A percentile compares a stretch with the other conserved stretches of the same genome.
phyloP scores from a whole-genome alignment of 2,329 filamentous ascomycete species.

The Cyclaneusma minus region DNA sequence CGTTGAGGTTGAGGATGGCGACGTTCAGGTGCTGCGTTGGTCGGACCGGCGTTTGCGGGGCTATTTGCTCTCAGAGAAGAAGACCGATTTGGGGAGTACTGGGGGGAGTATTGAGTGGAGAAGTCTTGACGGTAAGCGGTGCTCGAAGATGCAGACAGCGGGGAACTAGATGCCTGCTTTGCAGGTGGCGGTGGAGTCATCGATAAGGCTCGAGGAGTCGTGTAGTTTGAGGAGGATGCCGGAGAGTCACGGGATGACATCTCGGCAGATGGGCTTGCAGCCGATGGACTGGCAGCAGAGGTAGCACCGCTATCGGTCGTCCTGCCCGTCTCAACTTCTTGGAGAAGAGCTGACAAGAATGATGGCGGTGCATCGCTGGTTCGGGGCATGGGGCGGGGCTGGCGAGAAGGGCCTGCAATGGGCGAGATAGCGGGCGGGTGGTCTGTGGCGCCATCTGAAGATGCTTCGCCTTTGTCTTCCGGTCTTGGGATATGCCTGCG shows the following conservation, averaged over 20 bases:
- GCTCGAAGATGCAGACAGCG: no score
- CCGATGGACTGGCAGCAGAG: slow-evolving; percentile 8
- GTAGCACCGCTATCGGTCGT: slow-evolving; percentile 29
- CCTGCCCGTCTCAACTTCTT: slow-evolving; percentile 63
- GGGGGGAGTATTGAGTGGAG: slow-evolving; percentile 62
- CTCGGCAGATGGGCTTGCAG: slow-evolving; percentile 20
- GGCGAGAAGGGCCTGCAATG: slow-evolving; percentile 4
- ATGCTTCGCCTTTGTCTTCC: slow-evolving; percentile 29
- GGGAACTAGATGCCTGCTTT: slow-evolving; percentile 45
- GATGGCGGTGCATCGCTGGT: slow-evolving; percentile 42
- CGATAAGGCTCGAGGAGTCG: slow-evolving; percentile 51
- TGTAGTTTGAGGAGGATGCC: slow-evolving; percentile 45
- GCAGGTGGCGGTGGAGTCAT: slow-evolving; percentile 53
- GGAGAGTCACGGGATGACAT: slow-evolving; percentile 52
- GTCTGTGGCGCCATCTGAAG: slow-evolving; percentile 22
- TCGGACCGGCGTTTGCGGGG: slow-evolving; percentile 9
- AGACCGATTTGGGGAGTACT: slow-evolving; percentile 50
- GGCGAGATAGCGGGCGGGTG: slow-evolving; percentile 3
- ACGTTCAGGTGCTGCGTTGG: slow-evolving; percentile 8
- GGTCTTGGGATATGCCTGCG: slow-evolving; percentile 51
- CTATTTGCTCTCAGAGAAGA: slow-evolving; percentile 18
- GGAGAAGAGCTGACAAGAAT: slow-evolving; percentile 73
- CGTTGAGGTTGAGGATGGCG: slow-evolving; percentile 15
- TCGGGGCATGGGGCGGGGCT: slow-evolving; percentile 20
- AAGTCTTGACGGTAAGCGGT: slow-evolving; percentile 54